Base-by-base conservation (phyloP, 768 basidiomycete species). In the Stropharia rugosoannulata region DNA sequence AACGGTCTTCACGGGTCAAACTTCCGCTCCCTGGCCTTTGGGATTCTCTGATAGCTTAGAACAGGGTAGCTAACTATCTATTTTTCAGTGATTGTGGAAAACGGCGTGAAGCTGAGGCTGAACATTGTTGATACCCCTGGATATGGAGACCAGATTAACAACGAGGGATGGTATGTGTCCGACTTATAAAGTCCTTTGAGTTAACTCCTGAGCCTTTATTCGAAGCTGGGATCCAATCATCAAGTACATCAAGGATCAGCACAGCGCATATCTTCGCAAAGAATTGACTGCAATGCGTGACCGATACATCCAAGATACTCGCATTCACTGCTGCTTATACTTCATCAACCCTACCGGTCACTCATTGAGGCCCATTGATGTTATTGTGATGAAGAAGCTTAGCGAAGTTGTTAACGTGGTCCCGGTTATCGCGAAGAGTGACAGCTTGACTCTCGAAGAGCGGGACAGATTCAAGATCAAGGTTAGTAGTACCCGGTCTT, bases 321-420 rank as follows among this genome's bases (percentile, higher is more conserved):
- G 96, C 59, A 97, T 99, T 59, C 96, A 99, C 80, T 98, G 95
- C 80, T 92, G 89, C 71, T 72, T 99, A 51, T 98, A 93, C 84
- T 99, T 98, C 76, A 95, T 99, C 80, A 95, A 90, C 73, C 97
- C 96, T 18, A 97, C 95, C n/a, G 96, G 96, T 18, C 96, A 99
- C 74, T 87, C 90, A 4, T 84, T 99, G 54, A 93, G 95, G 58
- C 87, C 97, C 29, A 95, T 99, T 66, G 96, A 99, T 65, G 89
- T 98, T 44, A 95, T 95, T 66, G 97, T 99, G 61, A 94, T 99
- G 88, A 97, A 98, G 81, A 98, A 98, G 79, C 80, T 99, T 58
- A 91, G 90, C 70, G 97, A 98, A 70, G 96, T 98, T 41, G 97
- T 98, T 72, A 99, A 99, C 64, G 96, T 99, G 50, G 95, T 99